Evolutionary conservation across 306 rosid genomes (phyloP), one percentile per base, ranked within the genome.

Genomic region (Vigna reflexopilosa): DNA sequence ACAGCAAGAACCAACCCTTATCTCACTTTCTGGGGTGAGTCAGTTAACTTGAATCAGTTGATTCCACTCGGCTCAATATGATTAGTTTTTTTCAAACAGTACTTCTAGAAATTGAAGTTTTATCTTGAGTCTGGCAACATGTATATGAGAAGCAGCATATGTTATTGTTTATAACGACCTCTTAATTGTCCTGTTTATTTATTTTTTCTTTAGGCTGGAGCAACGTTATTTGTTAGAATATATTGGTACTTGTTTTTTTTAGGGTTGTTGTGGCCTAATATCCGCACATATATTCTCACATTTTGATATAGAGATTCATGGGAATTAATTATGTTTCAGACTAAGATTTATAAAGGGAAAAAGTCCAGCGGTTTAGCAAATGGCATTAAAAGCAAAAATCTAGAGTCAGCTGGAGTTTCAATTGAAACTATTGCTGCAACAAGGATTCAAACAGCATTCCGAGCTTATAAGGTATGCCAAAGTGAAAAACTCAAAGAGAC

Each of bases 381-480:
- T 67, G 83, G 78, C 24, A 40, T 49, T 47, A 56, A 69, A 38
- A 71, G 51, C 48, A 80, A 70, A 57, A 81, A 52, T 55, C 67
- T 64, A 66, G 87, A 82, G 34, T 85, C 83, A 34, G 77, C 72
- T 69, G 78, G 79, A 69, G 72, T 85, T 79, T 83, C 91, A 72
- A 59, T 84, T 79, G 96, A 89, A 83, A 86, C 80, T 22, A 76
- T 82, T 28, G 93, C 97, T 28, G 97, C 97, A 73, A 89, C 76
- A 62, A 83, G 85, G 76, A 93, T 93, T 66, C 97, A 93, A 59
- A 87, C 92, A 8, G 92, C 90, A 70, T 87, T 87, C 77, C 93
- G 96, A 3, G 97, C 91, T 55, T 84, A 85, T 76, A 55, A 73
- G 85, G 97, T 93, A 83, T 69, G 84, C 42, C 51, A 9, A 67